Evolutionary conservation across 2,329 filamentous ascomycete species (phyloP).

Genomic region (Parastagonospora avenae): DNA sequence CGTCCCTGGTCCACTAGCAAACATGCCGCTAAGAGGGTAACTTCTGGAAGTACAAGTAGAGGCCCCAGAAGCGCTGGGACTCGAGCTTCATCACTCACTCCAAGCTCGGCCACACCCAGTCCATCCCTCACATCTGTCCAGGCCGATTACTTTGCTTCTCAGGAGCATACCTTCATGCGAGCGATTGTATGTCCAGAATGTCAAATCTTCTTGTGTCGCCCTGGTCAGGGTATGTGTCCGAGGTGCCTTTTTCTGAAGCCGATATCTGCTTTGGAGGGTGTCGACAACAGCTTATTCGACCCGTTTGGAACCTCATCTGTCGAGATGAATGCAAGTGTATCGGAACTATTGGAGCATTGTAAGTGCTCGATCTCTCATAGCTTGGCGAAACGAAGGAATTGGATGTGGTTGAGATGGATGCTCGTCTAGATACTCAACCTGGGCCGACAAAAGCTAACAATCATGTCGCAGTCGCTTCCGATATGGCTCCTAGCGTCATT

Average conservation of each 20-base stretch:
- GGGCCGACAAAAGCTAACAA: slow-evolving; percentile 21
- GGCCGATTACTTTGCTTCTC: slow-evolving; percentile 25
- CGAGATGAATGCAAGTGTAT: slow-evolving; percentile 29
- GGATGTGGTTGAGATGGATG: neutral
- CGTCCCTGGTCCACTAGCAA: slow-evolving; percentile 49
- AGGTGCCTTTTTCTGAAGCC: slow-evolving; percentile 32
- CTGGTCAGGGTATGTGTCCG: slow-evolving; percentile 37
- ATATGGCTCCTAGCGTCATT: slow-evolving; percentile 45
- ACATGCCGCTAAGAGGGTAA: slow-evolving; percentile 39
- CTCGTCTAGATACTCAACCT: neutral
- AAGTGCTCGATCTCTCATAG: slow-evolving; percentile 27
- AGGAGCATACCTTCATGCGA: slow-evolving; percentile 20
- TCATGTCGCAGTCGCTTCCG: slow-evolving; percentile 31
- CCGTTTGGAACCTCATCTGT: slow-evolving; percentile 40
- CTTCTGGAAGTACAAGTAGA: slow-evolving; percentile 19
- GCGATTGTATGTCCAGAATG: slow-evolving; percentile 37
- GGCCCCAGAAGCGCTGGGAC: slow-evolving; percentile 39
- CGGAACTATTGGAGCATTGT: slow-evolving; percentile 45
- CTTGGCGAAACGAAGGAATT: neutral
- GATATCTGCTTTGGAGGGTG: slow-evolving; percentile 22
- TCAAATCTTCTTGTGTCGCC: slow-evolving; percentile 33
- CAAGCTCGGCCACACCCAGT: slow-evolving; percentile 40
- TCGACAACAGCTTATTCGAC: slow-evolving; percentile 37
- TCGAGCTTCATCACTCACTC: slow-evolving; percentile 32
- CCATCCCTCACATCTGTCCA: slow-evolving; percentile 24